These are phyloP conservation scores for Erysimum pusillum DNA, from an alignment of 441 rosid genomes.

Conservation along the genomic window DNA sequence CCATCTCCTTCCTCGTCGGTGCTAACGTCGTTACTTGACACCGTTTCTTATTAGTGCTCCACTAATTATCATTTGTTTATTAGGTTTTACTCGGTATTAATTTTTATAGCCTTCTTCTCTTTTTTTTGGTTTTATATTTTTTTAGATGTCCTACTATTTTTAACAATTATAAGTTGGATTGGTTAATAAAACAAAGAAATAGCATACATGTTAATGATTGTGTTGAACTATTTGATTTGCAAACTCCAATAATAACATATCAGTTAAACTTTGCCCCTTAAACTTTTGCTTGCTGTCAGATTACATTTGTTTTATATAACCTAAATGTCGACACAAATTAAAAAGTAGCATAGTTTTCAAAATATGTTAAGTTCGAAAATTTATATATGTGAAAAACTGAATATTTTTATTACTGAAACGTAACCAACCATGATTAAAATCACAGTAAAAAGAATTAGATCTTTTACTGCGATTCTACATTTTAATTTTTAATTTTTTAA, in stretches of 20 bases:
- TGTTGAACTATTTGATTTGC: constrained; percentile 21
- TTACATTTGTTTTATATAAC: background rate
- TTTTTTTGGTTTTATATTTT: background rate
- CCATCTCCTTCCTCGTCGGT: constrained; percentile 59
- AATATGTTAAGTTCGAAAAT: background rate
- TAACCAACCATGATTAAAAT: background rate
- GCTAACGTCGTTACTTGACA: constrained; percentile 68
- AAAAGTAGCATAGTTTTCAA: background rate
- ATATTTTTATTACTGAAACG: background rate
- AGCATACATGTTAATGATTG: constrained; percentile 17
- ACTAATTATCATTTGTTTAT: constrained; percentile 20
- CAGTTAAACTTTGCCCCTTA: background rate
- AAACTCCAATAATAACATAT: constrained; percentile 17
- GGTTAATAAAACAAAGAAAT: constrained; percentile 25
- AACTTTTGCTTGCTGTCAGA: too few species aligned
- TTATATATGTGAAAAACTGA: background rate
- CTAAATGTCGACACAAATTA: background rate
- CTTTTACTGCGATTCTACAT: background rate
- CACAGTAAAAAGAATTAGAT: background rate
- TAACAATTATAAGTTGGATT: constrained; percentile 6
- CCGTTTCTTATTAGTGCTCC: constrained; percentile 40
- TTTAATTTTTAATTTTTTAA: background rate
- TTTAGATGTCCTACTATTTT: background rate
- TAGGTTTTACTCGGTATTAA: constrained; percentile 28
- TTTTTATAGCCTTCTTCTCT: background rate